phyloP scores from a whole-genome alignment of 768 basidiomycete genomes.

The Kwoniella sp. region DNA sequence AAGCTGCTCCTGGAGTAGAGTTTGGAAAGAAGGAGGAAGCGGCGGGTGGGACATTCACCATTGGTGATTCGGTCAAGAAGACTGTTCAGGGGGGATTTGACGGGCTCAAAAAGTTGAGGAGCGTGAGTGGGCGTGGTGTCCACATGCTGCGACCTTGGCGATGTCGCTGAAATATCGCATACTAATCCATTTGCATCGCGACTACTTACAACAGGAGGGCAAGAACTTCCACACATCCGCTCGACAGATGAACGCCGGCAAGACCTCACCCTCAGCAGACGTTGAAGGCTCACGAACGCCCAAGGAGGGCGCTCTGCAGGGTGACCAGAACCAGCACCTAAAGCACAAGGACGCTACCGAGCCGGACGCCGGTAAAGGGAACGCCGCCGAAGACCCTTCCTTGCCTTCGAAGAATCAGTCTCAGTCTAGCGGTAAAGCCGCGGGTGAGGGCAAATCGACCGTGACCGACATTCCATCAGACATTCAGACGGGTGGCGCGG shows the following conservation, averaged over 20 bases:
- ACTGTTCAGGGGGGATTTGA: conserved; percentile 30
- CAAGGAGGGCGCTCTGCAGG: conserved; percentile 33
- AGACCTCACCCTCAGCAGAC: conserved; percentile 20
- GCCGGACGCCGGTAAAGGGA: conserved; percentile 43
- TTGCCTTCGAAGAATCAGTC: conserved; percentile 42
- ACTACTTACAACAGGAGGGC: conserved; percentile 21
- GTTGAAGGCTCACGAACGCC: conserved; percentile 27
- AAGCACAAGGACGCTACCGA: conserved; percentile 39
- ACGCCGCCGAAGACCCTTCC: conserved; percentile 44
- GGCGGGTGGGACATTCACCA: conserved; percentile 28
- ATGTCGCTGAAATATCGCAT: not conserved
- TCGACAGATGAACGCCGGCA: conserved; percentile 18
- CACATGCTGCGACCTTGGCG: not conserved
- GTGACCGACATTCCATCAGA: not conserved
- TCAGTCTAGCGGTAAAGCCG: not conserved
- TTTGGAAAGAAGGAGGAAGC: conserved; percentile 43
- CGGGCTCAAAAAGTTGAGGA: conserved; percentile 31
- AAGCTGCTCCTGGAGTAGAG: conserved; percentile 26
- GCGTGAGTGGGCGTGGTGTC: conserved; percentile 22
- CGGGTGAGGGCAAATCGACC: conserved; percentile 1
- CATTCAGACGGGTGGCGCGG: conserved; percentile 8
- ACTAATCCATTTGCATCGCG: not conserved
- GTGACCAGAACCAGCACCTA: conserved; percentile 52
- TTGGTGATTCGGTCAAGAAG: conserved; percentile 26
- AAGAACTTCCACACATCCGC: conserved; percentile 40